These are phyloP conservation scores for Rhodosporidiobolus sp. DNA, from an alignment of 768 basidiomycete species.

Conservation along the genomic window DNA sequence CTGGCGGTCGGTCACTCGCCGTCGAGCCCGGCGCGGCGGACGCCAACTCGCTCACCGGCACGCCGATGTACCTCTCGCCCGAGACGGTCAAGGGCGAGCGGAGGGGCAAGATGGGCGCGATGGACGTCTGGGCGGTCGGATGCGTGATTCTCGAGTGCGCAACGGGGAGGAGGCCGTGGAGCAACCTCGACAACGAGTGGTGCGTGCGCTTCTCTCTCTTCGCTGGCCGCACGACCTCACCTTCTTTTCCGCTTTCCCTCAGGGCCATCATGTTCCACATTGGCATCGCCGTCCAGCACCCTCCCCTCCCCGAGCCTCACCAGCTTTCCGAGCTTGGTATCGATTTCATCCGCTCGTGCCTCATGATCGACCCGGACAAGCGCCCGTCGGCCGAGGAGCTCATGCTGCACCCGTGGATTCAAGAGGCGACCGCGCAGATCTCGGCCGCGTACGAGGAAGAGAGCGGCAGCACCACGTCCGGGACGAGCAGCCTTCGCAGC, in stretches of 20 bases:
- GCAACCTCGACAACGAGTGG: constrained; percentile 99
- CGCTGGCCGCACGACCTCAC: too few species aligned
- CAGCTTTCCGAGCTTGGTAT: constrained; percentile 87
- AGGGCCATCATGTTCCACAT: constrained; percentile 99
- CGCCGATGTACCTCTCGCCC: constrained; percentile 99
- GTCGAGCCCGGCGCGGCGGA: constrained; percentile 43
- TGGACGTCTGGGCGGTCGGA: constrained; percentile 97
- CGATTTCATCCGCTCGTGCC: constrained; percentile 86
- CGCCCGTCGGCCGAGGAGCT: constrained; percentile 83
- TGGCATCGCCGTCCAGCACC: constrained; percentile 92
- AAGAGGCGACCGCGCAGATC: constrained; percentile 37
- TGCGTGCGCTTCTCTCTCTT: constrained; percentile 49
- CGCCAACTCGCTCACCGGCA: constrained; percentile 70
- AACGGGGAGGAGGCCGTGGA: constrained; percentile 97
- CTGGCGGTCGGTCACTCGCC: constrained; percentile 48
- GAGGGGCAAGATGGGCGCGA: constrained; percentile 81
- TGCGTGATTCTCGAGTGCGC: constrained; percentile 97
- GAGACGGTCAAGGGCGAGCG: constrained; percentile 95
- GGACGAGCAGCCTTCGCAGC: constrained; percentile 11
- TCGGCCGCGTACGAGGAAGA: constrained; percentile 32
- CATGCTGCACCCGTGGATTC: constrained; percentile 82
- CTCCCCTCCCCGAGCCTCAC: constrained; percentile 84
- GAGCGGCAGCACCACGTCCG: neutral
- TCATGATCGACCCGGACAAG: constrained; percentile 77
- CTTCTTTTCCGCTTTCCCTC: neutral